phyloP scores from a whole-genome alignment of 2,329 filamentous ascomycete species.

The Exophiala alcalophila region DNA sequence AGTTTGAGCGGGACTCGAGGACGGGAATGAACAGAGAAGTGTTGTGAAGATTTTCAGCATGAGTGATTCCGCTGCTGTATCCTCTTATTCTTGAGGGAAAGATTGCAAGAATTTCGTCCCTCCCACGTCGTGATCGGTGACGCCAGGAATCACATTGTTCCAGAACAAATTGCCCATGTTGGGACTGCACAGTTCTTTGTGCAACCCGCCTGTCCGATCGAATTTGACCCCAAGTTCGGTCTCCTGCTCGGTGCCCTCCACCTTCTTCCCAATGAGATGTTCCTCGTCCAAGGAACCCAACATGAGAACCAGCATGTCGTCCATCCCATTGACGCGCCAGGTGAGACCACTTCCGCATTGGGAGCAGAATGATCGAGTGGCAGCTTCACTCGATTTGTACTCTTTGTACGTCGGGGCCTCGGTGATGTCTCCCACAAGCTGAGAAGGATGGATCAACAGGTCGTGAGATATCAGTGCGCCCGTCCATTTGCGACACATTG shows the following conservation, averaged over 20 bases:
- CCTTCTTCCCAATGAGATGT: constrained; percentile 20
- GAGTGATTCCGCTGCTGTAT: too few species aligned
- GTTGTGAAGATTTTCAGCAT: too few species aligned
- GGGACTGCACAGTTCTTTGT: constrained; percentile 12
- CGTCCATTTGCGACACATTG: constrained; percentile 24
- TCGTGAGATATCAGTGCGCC: constrained; percentile 19
- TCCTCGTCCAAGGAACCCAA: constrained; percentile 22
- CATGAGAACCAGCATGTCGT: constrained; percentile 18
- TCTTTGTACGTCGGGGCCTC: constrained; percentile 19
- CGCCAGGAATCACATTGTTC: constrained; percentile 21
- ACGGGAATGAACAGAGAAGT: too few species aligned
- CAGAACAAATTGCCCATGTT: constrained; percentile 21
- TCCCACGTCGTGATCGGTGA: constrained; percentile 21
- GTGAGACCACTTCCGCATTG: constrained; percentile 23
- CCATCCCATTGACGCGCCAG: constrained; percentile 19
- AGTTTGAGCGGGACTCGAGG: too few species aligned
- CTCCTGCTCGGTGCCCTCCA: constrained; percentile 16
- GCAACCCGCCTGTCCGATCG: constrained; percentile 9
- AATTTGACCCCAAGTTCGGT: constrained; percentile 22
- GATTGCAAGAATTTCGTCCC: constrained; percentile 15
- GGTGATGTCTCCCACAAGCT: constrained; percentile 19
- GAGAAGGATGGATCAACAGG: constrained; percentile 16
- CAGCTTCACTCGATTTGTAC: constrained; percentile 17
- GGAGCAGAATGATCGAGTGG: constrained; percentile 18
- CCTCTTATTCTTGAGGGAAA: constrained; percentile 8